Base-by-base conservation (phyloP, 306 rosid species). In the Corylus avellana region DNA sequence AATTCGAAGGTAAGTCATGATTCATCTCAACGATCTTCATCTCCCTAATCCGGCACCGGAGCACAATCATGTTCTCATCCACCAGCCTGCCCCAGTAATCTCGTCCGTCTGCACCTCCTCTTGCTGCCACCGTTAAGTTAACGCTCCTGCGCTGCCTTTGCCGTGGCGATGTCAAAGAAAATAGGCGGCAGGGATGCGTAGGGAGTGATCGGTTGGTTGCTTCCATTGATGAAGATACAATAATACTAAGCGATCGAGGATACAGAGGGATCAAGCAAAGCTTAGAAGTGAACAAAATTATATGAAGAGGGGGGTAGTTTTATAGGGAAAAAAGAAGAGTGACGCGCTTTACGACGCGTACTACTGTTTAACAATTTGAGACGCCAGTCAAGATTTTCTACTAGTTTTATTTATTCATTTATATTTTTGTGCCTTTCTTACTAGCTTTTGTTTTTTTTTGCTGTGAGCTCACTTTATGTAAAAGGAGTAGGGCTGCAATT, bases 21-120 rank as follows among this genome's bases (percentile, higher is more conserved):
- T 70, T 44, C 75, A 1, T 57, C 75, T 73, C 77, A 11, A 27
- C 4, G 57, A 69, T 85, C 85, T 85, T 78, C 83, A 81, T 80
- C 62, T 81, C 85, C 66, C 69, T 77, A n/a, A 85, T 74, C 2
- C 88, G 42, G 49, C 58, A n/a, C 3, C 80, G 71, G 1, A 85
- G 78, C 75, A 69, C 77, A 7, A 85, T 81, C 85, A 85, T 85
- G 80, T 42, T 78, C 70, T 81, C 83, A 39, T 85, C 88, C 54
- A 85, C 85, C 4, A 35, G 13, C 6, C 72, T 77, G 7, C 81
- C 83, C 16, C 9, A 27, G 7, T n/a, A 12, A 8, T 67, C 82
- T 37, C 61, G 7, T 27, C 70, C 16, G 2, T 6, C 25, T 22
- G 4, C 49, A 10, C 25, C 61, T 58, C 58, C 39, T 0, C 69